A percentile compares a stretch with the other conserved stretches of the same genome.
Conservation (phyloP, 202 grass and related monocot species). For the Saccharum hybrid region DNA sequence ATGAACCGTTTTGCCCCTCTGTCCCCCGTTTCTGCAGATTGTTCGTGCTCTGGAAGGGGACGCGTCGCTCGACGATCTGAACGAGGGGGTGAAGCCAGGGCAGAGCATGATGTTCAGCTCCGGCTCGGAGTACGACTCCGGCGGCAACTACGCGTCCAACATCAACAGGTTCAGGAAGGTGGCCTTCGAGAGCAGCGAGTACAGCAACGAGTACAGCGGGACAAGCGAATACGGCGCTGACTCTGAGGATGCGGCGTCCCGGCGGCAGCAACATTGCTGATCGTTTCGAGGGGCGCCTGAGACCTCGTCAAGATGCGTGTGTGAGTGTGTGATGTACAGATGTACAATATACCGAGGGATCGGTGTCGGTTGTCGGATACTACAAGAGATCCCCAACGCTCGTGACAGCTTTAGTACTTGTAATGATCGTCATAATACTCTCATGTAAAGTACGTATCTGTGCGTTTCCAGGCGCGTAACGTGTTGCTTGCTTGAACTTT, state of each 20-base stretch:
- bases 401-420: slow-evolving; percentile 35
- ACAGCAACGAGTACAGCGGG: too few species aligned
- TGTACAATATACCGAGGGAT: not conserved
- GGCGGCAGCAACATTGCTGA: slow-evolving; percentile 23
- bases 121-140: slow-evolving; percentile 49
- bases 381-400: not conserved
- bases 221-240: slow-evolving; percentile 61
- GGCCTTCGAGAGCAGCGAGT: slow-evolving; percentile 60
- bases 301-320: not conserved
- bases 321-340: too few species aligned
- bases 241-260: slow-evolving; percentile 48
- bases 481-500: not conserved
- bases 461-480: not conserved
- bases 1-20: too few species aligned
- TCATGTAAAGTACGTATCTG: not conserved
- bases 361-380: not conserved
- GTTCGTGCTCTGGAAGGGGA: slow-evolving; percentile 79
- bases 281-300: too few species aligned
- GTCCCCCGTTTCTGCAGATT: slow-evolving; percentile 32
- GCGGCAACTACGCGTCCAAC: slow-evolving; percentile 50
- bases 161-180: slow-evolving; percentile 51
- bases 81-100: slow-evolving; percentile 68
- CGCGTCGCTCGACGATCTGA: slow-evolving; percentile 67
- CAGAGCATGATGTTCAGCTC: slow-evolving; percentile 68
- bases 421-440: not conserved